Conservation (phyloP, 352 stramenopile genomes). For the Pythium pyrilobum region DNA sequence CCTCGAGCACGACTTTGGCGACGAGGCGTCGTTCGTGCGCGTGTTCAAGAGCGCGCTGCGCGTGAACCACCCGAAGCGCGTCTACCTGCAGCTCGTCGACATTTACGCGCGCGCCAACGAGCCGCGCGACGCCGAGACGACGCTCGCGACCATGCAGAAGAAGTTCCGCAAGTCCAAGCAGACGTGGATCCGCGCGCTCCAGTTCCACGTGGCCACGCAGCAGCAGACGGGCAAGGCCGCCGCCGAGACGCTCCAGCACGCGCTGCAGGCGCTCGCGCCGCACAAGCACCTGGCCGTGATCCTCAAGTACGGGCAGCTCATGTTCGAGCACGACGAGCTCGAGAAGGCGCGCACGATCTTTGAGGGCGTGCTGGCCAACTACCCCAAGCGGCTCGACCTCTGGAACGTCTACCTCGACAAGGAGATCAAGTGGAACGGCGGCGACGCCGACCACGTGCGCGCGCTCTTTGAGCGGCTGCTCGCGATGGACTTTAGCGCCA, state of each 20-base stretch:
- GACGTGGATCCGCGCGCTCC: constrained; percentile 80
- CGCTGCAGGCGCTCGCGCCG: constrained; percentile 86
- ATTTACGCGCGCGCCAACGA: constrained; percentile 80
- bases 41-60: constrained; percentile 90
- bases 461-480: constrained; percentile 90
- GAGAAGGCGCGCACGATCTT: constrained; percentile 96
- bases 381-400: constrained; percentile 95
- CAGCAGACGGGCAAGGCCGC: constrained; percentile 13
- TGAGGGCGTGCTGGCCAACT: constrained; percentile 91
- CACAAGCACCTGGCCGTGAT: constrained; percentile 95
- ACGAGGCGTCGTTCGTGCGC: constrained; percentile 83
- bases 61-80: constrained; percentile 94
- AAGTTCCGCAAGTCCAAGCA: constrained; percentile 91
- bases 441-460: constrained; percentile 74
- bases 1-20: constrained; percentile 95
- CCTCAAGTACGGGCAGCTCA: constrained; percentile 94
- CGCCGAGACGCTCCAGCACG: constrained; percentile 88
- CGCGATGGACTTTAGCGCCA: constrained; percentile 93
- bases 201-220: constrained; percentile 79
- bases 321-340: constrained; percentile 91
- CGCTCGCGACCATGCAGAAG: constrained; percentile 86
- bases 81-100: constrained; percentile 94
- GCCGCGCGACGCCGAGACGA: constrained; percentile 60
- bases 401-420: constrained; percentile 97
- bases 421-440: constrained; percentile 91